phyloP scores from a whole-genome alignment of 2,329 filamentous ascomycete genomes.

The Colletotrichum paranaense region DNA sequence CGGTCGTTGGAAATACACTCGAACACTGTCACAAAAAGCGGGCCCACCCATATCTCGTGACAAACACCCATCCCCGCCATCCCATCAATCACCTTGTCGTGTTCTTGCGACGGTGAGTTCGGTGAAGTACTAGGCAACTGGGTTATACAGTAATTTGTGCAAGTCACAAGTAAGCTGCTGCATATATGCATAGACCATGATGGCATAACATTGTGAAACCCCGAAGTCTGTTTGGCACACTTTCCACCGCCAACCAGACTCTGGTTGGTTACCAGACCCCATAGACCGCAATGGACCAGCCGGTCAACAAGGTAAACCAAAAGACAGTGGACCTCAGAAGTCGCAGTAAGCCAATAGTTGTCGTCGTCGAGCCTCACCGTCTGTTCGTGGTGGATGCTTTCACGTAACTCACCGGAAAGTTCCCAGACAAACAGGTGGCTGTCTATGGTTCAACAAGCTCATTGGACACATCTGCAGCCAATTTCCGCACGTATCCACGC shows the following conservation, averaged over 20 bases:
- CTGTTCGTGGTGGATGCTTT: not conserved
- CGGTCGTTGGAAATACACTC: no score
- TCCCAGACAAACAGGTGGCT: not conserved
- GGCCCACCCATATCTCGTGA: no score
- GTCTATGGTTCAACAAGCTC: not conserved
- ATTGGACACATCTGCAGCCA: not conserved
- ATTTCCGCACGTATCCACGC: not conserved
- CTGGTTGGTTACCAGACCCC: not conserved
- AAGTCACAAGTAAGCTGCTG: rapidly evolving
- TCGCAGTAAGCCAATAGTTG: not conserved
- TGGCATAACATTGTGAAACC: not conserved
- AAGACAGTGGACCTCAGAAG: not conserved
- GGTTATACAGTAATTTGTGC: not conserved
- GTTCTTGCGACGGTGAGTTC: not conserved
- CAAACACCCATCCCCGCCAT: no score
- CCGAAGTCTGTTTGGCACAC: not conserved
- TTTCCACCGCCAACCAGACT: not conserved
- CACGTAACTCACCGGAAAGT: not conserved
- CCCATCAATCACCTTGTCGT: no score
- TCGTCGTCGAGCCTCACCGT: not conserved
- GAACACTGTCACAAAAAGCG: no score
- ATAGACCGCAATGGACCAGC: not conserved
- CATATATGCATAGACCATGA: rapidly evolving
- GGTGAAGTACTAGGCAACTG: not conserved
- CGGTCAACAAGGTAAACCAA: not conserved